Conservation (phyloP, 352 stramenopile genomes). For the Phytopythium sindhum region DNA sequence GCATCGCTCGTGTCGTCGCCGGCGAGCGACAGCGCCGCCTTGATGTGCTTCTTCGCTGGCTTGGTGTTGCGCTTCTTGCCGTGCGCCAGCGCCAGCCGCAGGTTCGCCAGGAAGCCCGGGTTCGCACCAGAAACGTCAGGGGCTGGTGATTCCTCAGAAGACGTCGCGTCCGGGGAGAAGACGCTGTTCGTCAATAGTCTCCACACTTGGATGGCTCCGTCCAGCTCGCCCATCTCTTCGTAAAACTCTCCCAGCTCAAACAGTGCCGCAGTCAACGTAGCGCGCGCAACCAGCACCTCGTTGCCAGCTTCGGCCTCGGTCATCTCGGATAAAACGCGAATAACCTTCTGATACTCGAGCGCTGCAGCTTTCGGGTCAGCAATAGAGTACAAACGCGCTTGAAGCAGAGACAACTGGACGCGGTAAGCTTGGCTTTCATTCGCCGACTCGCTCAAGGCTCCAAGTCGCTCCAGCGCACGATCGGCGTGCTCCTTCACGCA, state of each 20-base stretch:
- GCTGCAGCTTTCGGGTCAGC: constrained; percentile 18
- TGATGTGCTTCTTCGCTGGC: constrained; percentile 63
- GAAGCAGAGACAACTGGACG: constrained; percentile 26
- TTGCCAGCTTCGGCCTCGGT: neutral
- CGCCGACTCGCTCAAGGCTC: constrained; percentile 6
- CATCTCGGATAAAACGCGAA: constrained; percentile 9
- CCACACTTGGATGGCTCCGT: constrained; percentile 65
- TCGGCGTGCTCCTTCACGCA: constrained; percentile 12
- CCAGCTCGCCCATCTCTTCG: constrained; percentile 36
- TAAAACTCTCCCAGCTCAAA: constrained; percentile 56
- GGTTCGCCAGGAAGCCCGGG: constrained; percentile 44
- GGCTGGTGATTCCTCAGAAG: neutral
- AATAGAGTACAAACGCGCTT: constrained; percentile 44
- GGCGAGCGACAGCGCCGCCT: constrained; percentile 31
- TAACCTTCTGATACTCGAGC: constrained; percentile 26
- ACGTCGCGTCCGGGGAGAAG: neutral
- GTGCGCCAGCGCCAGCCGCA: constrained; percentile 61
- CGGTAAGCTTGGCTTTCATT: constrained; percentile 1
- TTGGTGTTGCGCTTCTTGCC: constrained; percentile 63
- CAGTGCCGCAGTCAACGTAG: constrained; percentile 34
- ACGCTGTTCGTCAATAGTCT: constrained; percentile 32
- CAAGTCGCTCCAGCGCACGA: constrained; percentile 25
- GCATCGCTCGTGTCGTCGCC: constrained; percentile 18
- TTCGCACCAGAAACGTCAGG: neutral
- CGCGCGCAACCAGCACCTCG: neutral